Conservation (phyloP, 163 green algal genomes). For the Scenedesmus sp. region DNA sequence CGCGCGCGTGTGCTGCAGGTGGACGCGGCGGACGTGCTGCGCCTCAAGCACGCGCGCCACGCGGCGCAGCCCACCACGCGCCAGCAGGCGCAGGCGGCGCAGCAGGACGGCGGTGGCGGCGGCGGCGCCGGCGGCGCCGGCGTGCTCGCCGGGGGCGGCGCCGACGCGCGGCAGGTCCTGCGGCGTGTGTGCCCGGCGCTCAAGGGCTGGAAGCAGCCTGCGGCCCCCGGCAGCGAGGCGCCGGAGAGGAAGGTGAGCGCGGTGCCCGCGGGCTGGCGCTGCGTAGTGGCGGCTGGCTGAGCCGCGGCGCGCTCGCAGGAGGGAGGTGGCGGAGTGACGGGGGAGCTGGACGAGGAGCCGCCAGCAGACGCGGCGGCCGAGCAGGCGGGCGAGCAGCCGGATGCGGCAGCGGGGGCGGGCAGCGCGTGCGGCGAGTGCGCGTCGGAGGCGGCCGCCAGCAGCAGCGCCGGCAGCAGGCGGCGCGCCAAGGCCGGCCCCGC, state of each 20-base stretch:
- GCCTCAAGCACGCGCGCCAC: constrained; percentile 34
- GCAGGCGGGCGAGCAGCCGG: too few relatives aligned
- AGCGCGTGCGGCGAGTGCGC: too few relatives aligned
- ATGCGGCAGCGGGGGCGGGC: constrained; percentile 11
- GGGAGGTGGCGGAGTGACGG: background rate
- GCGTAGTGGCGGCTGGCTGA: too few relatives aligned
- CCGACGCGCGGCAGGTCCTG: constrained; percentile 29
- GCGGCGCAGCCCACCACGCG: constrained; percentile 30
- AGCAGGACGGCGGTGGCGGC: constrained; percentile 8
- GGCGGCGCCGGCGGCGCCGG: background rate
- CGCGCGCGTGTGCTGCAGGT: constrained; percentile 32
- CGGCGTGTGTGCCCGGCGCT: constrained; percentile 35
- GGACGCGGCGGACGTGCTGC: constrained; percentile 56
- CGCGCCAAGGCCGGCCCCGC: too few relatives aligned
- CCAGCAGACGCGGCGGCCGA: too few relatives aligned
- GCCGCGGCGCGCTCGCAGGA: constrained; percentile 1
- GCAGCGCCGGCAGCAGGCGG: constrained; percentile 38
- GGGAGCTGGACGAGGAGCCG: constrained; percentile 10
- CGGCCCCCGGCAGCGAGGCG: constrained; percentile 8
- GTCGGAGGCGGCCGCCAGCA: background rate
- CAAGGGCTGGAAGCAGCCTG: constrained; percentile 36
- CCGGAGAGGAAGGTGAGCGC: constrained; percentile 3
- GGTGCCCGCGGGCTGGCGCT: too few relatives aligned
- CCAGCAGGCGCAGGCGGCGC: constrained; percentile 18
- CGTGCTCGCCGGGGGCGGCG: background rate